A percentile compares a stretch with the other conserved stretches of the same genome.
These are phyloP conservation scores for Leishmania braziliensis DNA, from an alignment of 208 protist species.

Conservation along the genomic window DNA sequence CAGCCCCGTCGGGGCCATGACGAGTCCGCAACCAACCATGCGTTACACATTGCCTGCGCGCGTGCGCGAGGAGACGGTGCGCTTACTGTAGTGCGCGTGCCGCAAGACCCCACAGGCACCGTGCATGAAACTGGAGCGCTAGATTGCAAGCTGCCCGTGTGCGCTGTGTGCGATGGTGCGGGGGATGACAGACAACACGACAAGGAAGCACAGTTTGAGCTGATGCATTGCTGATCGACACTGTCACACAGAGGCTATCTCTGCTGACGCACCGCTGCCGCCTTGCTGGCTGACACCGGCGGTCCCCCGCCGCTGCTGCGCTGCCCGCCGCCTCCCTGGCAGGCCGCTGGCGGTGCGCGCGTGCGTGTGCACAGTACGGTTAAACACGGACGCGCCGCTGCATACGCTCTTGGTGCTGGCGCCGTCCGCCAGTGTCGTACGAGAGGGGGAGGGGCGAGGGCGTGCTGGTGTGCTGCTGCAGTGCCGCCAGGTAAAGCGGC, in stretches of 20 bases:
- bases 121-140: conserved; percentile 27
- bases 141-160: background rate
- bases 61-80: background rate
- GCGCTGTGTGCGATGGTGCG: conserved; percentile 8
- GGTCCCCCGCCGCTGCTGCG: background rate
- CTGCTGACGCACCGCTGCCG: conserved; percentile 11
- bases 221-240: conserved; percentile 25
- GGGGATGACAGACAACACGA: conserved; percentile 18
- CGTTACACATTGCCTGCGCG: conserved; percentile 12
- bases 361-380: conserved; percentile 12
- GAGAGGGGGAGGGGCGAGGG: conserved; percentile 1
- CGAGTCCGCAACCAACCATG: conserved; percentile 33
- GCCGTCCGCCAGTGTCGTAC: conserved; percentile 30
- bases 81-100: conserved; percentile 27
- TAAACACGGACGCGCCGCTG: conserved; percentile 29
- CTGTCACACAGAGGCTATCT: conserved; percentile 18
- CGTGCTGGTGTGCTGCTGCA: conserved; percentile 7
- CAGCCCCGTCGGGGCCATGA: conserved; percentile 33
- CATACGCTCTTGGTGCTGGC: conserved; percentile 21
- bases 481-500: too few relatives aligned
- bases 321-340: background rate
- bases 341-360: background rate
- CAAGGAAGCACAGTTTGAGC: conserved; percentile 23
- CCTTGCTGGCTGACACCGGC: background rate
- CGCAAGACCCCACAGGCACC: conserved; percentile 24